Evolutionary conservation across 2,329 filamentous ascomycete species (phyloP).

Genomic region (Rhynchosporium graminicola): DNA sequence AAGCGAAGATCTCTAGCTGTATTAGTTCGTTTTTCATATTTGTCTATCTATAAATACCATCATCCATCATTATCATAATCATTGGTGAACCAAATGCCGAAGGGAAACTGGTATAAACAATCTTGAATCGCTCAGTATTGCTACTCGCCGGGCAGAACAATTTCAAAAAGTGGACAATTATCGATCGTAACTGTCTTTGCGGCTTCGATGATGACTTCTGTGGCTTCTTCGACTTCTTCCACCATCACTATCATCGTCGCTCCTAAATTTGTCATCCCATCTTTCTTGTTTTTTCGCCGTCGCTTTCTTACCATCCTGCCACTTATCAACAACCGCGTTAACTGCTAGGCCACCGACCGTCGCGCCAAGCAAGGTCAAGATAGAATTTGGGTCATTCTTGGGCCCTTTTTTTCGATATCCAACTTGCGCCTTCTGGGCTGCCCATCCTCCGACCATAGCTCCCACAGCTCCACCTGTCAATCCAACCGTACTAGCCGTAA

Average conservation of each 20-base stretch:
- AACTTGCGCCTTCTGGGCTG: conserved; percentile 31
- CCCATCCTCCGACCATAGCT: conserved; percentile 36
- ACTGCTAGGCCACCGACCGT: conserved; percentile 34
- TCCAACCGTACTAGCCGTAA: conserved; percentile 30
- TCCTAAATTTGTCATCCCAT: conserved; percentile 26
- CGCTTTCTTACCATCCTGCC: conserved; percentile 29
- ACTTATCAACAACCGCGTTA: conserved; percentile 34
- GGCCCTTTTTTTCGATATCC: conserved; percentile 24
- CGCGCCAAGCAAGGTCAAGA: conserved; percentile 35
- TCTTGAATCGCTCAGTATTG: not conserved
- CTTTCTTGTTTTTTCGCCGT: conserved; percentile 22
- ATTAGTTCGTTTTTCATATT: not conserved
- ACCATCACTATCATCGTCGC: conserved; percentile 10
- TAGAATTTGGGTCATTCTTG: conserved; percentile 19
- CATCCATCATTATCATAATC: conserved; percentile 4
- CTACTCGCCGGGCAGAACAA: not conserved
- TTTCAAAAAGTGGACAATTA: not conserved
- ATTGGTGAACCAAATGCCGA: conserved; percentile 1
- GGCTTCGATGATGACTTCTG: conserved; percentile 5
- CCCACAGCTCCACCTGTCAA: conserved; percentile 31
- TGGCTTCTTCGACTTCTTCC: conserved; percentile 12
- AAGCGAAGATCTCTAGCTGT: not conserved
- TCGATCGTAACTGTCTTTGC: conserved; percentile 15
- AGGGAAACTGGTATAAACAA: not conserved
- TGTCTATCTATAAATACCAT: not conserved